These are phyloP conservation scores for Achaetomiella virescens DNA, from an alignment of 495 filamentous ascomycete species.

Conservation along the genomic window DNA sequence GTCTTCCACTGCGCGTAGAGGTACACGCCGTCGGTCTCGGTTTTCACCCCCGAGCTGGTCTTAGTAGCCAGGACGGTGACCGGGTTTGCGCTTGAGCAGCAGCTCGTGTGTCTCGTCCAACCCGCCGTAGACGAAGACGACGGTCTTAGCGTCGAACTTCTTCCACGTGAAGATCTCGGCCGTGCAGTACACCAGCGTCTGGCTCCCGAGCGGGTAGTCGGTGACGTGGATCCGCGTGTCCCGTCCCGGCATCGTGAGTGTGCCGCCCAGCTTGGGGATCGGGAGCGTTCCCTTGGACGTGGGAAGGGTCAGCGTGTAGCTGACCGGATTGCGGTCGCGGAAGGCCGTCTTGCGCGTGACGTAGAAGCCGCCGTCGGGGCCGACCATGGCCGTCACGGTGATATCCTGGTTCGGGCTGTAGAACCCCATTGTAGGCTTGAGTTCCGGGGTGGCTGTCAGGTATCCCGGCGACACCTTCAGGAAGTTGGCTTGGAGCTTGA, in stretches of 20 bases:
- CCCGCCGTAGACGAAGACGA: constrained; percentile 66
- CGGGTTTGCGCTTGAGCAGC: constrained; percentile 42
- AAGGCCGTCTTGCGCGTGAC: constrained; percentile 61
- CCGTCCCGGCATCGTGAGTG: constrained; percentile 59
- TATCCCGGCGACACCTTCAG: constrained; percentile 62
- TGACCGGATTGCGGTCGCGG: not conserved
- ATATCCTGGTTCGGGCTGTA: constrained; percentile 48
- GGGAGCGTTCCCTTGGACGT: constrained; percentile 56
- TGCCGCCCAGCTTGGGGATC: constrained; percentile 57
- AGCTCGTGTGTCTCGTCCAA: constrained; percentile 65
- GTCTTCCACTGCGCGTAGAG: constrained; percentile 12
- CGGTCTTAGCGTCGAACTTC: constrained; percentile 37
- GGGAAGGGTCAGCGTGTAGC: constrained; percentile 55
- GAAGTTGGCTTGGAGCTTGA: constrained; percentile 71
- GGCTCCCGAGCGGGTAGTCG: constrained; percentile 63
- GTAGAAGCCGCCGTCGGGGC: constrained; percentile 44
- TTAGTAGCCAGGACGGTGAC: constrained; percentile 35
- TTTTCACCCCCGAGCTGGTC: constrained; percentile 17
- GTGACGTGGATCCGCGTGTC: constrained; percentile 70
- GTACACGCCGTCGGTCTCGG: not conserved
- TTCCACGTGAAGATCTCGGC: constrained; percentile 66
- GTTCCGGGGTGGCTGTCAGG: constrained; percentile 47
- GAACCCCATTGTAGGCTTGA: constrained; percentile 20
- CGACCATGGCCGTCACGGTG: constrained; percentile 53
- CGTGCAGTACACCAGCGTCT: constrained; percentile 64